Percentiles rank a stretch among this genome's conserved stretches.
Conservation (phyloP, 768 basidiomycete genomes). For the Tylopilus sp. region DNA sequence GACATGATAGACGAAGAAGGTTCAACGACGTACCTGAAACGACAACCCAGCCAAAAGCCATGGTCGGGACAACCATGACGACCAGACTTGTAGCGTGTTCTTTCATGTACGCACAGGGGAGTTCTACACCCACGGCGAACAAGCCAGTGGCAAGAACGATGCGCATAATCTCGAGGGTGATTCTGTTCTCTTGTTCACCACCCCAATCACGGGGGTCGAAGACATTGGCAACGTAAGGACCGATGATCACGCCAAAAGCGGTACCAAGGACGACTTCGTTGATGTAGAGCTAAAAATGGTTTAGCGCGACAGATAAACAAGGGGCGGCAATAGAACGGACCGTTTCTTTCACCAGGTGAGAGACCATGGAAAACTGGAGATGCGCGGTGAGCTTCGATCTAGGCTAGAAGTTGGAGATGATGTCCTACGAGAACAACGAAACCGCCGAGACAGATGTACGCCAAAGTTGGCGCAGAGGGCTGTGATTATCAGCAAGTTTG, state of each 20-base stretch:
- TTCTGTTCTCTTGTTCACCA: conserved; percentile 45
- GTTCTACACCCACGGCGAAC: conserved; percentile 93
- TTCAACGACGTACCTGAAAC: conserved; percentile 51
- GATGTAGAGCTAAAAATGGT: conserved; percentile 61
- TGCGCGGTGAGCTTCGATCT: neutral
- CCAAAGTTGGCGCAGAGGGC: conserved; percentile 51
- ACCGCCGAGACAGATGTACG: conserved; percentile 63
- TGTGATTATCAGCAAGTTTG: conserved; percentile 32
- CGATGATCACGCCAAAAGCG: conserved; percentile 53
- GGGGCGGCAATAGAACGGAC: conserved; percentile 33
- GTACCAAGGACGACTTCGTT: conserved; percentile 95
- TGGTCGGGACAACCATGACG: conserved; percentile 74
- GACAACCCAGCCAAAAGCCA: conserved; percentile 83
- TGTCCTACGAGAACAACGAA: conserved; percentile 46
- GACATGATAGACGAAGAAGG: neutral
- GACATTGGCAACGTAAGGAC: conserved; percentile 66
- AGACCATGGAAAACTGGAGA: conserved; percentile 76
- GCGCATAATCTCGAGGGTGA: conserved; percentile 87
- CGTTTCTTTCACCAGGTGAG: conserved; percentile 79
- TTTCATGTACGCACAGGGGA: conserved; percentile 81
- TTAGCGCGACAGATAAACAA: neutral
- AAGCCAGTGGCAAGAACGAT: conserved; percentile 88
- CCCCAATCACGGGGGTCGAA: conserved; percentile 83
- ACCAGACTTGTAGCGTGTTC: conserved; percentile 71
- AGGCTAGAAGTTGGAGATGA: neutral